These are phyloP conservation scores for Pugionium cornutum DNA, from an alignment of 345 rosid species.

Conservation along the genomic window DNA sequence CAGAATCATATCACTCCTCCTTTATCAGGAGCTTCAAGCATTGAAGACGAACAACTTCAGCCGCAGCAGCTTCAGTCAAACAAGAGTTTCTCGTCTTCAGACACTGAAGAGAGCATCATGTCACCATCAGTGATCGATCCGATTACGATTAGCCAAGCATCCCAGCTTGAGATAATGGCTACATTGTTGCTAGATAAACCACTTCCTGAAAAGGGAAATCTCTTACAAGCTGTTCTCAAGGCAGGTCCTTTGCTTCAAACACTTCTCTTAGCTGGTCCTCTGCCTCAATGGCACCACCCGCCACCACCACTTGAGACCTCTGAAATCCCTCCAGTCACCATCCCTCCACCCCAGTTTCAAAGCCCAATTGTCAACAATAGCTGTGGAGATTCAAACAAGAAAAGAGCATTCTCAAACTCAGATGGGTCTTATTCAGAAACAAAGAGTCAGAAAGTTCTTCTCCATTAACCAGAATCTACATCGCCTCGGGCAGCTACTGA, in stretches of 20 bases:
- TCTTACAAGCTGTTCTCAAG: constrained; percentile 89
- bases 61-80: constrained; percentile 36
- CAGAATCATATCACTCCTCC: constrained; percentile 34
- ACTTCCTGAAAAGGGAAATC: constrained; percentile 89
- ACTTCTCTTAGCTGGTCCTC: constrained; percentile 74
- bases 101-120: constrained; percentile 86
- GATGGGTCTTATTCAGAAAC: constrained; percentile 59
- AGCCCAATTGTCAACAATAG: constrained; percentile 36
- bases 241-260: constrained; percentile 58
- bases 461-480: constrained; percentile 46
- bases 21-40: constrained; percentile 66
- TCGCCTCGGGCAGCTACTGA: not conserved
- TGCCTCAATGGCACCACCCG: constrained; percentile 97
- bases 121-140: constrained; percentile 53
- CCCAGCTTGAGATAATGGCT: constrained; percentile 30
- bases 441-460: constrained; percentile 62
- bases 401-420: constrained; percentile 46
- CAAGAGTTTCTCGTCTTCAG: constrained; percentile 81
- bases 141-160: constrained; percentile 9
- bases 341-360: constrained; percentile 48
- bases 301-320: constrained; percentile 89
- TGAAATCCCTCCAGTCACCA: constrained; percentile 84
- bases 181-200: constrained; percentile 55
- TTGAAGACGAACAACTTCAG: constrained; percentile 66
- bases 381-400: constrained; percentile 53